A percentile compares a stretch with the other conserved stretches of the same genome.
Evolutionary conservation across 2,329 filamentous ascomycete species (phyloP).

Genomic region (Diaporthe helianthi): DNA sequence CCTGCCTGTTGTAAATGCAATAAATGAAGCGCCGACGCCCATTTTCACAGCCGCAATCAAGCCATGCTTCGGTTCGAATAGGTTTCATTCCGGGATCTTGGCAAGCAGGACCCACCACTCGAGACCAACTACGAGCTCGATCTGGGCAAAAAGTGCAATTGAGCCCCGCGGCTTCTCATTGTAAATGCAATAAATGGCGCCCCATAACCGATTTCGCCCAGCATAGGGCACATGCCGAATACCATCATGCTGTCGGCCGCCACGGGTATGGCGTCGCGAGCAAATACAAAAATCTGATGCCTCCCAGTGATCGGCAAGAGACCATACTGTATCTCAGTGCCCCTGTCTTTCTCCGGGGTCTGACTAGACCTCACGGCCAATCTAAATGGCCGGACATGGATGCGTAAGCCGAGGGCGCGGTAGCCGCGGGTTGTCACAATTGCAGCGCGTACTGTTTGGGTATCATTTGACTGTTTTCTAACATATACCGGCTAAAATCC

Average conservation of each 20-base stretch:
- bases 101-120: not conserved
- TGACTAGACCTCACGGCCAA: slow-evolving; percentile 20
- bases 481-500: not conserved
- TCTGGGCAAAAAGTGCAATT: not conserved
- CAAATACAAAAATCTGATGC: not conserved
- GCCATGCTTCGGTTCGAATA: not conserved
- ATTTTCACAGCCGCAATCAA: not conserved
- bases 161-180: not conserved
- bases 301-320: not conserved
- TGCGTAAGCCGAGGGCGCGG: not conserved
- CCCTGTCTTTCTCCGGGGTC: not conserved
- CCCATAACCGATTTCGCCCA: not conserved
- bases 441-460: slow-evolving; percentile 7
- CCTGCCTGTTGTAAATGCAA: not conserved
- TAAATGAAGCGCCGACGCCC: not conserved
- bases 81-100: not conserved
- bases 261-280: not conserved
- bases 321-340: not conserved
- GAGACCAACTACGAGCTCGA: not conserved
- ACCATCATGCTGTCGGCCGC: not conserved
- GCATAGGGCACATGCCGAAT: too few species aligned
- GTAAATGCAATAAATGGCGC: too few species aligned
- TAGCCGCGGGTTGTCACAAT: slow-evolving; percentile 4
- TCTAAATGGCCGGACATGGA: not conserved
- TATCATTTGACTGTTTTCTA: not conserved